These are phyloP conservation scores for Ceratobasidium sp. DNA, from an alignment of 1,284 basidiomycete genomes.

Conservation along the genomic window DNA sequence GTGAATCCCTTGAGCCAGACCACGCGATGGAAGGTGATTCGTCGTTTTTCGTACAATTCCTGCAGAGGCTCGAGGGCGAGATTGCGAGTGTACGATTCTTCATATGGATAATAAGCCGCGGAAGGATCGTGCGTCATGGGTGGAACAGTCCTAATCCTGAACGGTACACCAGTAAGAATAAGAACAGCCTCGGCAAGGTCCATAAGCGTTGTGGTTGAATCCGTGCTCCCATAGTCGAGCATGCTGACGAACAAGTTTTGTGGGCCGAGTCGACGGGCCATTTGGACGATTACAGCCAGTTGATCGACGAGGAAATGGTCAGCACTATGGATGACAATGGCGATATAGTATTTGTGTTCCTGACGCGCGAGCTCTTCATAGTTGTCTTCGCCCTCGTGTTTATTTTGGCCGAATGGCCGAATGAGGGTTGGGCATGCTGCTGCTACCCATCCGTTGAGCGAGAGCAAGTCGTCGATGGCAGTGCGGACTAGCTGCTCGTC, in stretches of 20 bases:
- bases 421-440: conserved; percentile 87
- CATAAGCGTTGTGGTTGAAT: conserved; percentile 88
- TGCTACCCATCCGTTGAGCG: conserved; percentile 98
- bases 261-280: conserved; percentile 84
- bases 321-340: conserved; percentile 91
- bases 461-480: conserved; percentile 86
- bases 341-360: conserved; percentile 89
- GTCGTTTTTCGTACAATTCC: conserved; percentile 75
- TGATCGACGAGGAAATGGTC: conserved; percentile 98
- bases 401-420: conserved; percentile 88
- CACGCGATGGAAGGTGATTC: conserved; percentile 83
- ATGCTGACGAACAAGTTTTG: conserved; percentile 91
- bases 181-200: conserved; percentile 92
- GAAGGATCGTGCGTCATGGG: conserved; percentile 85
- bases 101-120: conserved; percentile 88
- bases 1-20: conserved; percentile 98
- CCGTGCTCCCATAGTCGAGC: conserved; percentile 90
- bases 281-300: conserved; percentile 91
- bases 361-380: conserved; percentile 84
- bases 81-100: conserved; percentile 91
- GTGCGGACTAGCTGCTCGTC: conserved; percentile 85
- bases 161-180: conserved; percentile 86
- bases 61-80: conserved; percentile 86
- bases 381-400: conserved; percentile 77
- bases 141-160: conserved; percentile 83